Evolutionary conservation across 176 grass and related monocot species (phyloP).

Genomic region (Pontederia crassipes): DNA sequence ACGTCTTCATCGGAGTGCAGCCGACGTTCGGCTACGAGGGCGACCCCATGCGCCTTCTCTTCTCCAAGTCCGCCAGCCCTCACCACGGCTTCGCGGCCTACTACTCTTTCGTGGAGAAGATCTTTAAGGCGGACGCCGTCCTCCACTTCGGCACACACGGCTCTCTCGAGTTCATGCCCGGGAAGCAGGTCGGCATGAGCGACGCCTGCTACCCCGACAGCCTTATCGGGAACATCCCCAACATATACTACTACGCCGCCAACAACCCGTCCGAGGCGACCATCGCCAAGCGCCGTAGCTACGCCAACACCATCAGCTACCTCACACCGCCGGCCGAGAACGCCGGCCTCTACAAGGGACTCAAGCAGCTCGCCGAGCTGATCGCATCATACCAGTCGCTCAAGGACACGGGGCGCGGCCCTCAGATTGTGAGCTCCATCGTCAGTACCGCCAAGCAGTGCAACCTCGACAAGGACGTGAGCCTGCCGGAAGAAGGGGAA

Average conservation of each 20-base stretch:
- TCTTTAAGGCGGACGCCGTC: constrained; percentile 91
- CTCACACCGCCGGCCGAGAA: constrained; percentile 94
- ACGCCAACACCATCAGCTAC: constrained; percentile 99
- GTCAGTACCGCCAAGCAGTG: constrained; percentile 89
- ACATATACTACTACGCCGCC: constrained; percentile 98
- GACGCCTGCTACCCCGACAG: constrained; percentile 92
- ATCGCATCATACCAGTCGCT: constrained; percentile 95
- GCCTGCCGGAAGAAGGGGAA: constrained; percentile 70
- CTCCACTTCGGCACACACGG: constrained; percentile 96
- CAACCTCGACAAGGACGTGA: constrained; percentile 97
- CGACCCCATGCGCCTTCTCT: constrained; percentile 92
- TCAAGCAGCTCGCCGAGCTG: constrained; percentile 96
- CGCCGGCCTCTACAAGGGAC: constrained; percentile 96
- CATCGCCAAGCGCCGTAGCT: constrained; percentile 88
- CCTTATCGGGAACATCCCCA: constrained; percentile 95
- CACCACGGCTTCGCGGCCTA: constrained; percentile 96
- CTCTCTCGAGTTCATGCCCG: constrained; percentile 94
- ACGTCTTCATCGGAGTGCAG: constrained; percentile 93
- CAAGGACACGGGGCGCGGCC: constrained; percentile 87
- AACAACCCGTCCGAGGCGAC: constrained; percentile 99
- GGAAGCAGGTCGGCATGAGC: constrained; percentile 98
- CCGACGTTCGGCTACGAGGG: constrained; percentile 97
- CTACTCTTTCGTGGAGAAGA: constrained; percentile 96
- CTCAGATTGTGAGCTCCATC: constrained; percentile 90
- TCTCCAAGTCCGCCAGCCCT: constrained; percentile 92